Base-by-base conservation (phyloP, 371 early-diverging fungal species). In the Mortierella sp. region DNA sequence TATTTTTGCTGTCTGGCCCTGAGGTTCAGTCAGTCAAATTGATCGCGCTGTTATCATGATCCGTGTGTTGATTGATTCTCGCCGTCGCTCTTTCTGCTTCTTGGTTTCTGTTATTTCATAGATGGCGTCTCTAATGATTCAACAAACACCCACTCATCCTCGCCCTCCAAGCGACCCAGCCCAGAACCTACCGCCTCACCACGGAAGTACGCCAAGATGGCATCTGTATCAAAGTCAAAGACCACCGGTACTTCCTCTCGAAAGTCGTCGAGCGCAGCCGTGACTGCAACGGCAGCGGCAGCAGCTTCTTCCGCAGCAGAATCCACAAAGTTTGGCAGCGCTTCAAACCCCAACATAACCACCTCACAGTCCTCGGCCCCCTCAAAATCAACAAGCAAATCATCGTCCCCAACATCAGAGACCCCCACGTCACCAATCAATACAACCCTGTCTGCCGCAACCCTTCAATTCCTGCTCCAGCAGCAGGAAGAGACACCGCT, bases 381-480 rank as follows among this genome's bases (percentile, higher is more conserved):
- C 28, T 26, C 64, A 7, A 23, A 27, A 12, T 28, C 56, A n/a
- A 11, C 51, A 41, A 41, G n/a, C 37, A 43, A 50, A 34, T 27
- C 72, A n/a, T 37, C 63, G 21, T 52, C 50, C 6, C 30, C 64
- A 12, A 28, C 64, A 42, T 26, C 64, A 4, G 71, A 70, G 14
- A 53, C 60, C 19, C 64, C 54, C 11, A 60, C 57, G 9, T 71
- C 72, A 3, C 51, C 60, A 17, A 54, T 43, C 41, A 71, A 63
- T 43, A 75, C 76, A 0, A 69, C 76, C 6, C 64, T 76, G 4
- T 69, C 76, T 7, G 61, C 76, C 24, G 76, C 64, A 6, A 75
- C 75, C 0, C 64, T 75, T 21, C 75, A 75, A 28, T 75, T 75
- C 34, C 43, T 75, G 17, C 19, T 75, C 23, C 69, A 75, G 30